Evolutionary conservation across 345 rosid genomes (phyloP).

Genomic region (Lepidium didymum): DNA sequence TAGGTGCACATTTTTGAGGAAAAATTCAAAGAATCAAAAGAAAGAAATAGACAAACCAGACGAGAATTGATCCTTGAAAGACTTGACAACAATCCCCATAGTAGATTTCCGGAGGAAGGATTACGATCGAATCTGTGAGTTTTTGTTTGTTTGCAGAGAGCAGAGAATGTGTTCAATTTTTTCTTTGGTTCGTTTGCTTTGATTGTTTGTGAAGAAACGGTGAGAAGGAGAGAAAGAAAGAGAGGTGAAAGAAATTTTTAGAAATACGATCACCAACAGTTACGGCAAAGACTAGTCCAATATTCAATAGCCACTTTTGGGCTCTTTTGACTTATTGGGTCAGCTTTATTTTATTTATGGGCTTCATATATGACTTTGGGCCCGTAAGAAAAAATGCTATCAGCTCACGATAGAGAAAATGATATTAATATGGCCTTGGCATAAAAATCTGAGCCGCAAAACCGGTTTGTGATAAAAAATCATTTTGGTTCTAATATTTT

Average conservation of each 20-base stretch:
- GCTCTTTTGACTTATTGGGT: neutral
- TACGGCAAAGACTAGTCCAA: neutral
- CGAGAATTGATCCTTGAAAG: slow-evolving; percentile 32
- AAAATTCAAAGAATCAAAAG: neutral
- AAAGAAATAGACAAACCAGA: slow-evolving; percentile 10
- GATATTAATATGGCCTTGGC: too few relatives aligned
- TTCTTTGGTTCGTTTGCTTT: slow-evolving; percentile 3
- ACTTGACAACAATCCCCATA: slow-evolving; percentile 29
- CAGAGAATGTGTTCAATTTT: slow-evolving; percentile 12
- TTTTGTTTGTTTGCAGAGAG: neutral
- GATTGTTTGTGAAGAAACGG: slow-evolving; percentile 17
- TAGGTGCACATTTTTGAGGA: neutral
- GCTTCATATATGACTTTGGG: neutral
- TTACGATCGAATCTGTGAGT: neutral
- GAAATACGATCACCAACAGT: neutral
- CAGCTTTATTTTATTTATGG: neutral
- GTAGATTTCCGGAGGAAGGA: neutral
- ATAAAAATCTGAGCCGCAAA: too few relatives aligned
- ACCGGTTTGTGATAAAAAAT: too few relatives aligned
- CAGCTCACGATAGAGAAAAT: too few relatives aligned
- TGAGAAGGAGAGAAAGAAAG: neutral
- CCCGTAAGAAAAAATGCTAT: neutral
- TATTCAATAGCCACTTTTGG: neutral
- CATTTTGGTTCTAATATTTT: too few relatives aligned
- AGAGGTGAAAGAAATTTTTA: neutral